phyloP scores from a whole-genome alignment of 345 rosid genomes.

The Combretum micranthum region DNA sequence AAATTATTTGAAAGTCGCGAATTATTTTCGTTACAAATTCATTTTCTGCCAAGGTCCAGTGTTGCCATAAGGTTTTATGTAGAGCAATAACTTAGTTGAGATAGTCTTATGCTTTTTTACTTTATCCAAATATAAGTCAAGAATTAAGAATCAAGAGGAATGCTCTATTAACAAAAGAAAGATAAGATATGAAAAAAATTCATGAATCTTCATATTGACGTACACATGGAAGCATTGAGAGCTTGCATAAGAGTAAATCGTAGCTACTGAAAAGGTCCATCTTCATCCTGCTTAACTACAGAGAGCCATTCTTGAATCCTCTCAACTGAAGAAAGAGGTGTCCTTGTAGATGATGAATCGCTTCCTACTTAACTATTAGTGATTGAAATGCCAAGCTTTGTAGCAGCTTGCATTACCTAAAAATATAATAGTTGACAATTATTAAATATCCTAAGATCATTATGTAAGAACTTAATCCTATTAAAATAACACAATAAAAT shows the following conservation, averaged over 20 bases:
- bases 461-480: too few relatives aligned
- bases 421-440: constrained; percentile 10
- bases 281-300: constrained; percentile 70
- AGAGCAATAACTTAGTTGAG: too few relatives aligned
- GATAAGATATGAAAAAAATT: neutral
- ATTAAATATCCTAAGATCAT: neutral
- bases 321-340: constrained; percentile 43
- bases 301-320: constrained; percentile 77
- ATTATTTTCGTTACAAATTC: too few relatives aligned
- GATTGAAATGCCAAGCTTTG: constrained; percentile 61
- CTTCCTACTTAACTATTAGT: constrained; percentile 73
- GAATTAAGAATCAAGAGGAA: too few relatives aligned
- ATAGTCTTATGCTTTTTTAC: too few relatives aligned
- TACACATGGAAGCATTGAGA: constrained; percentile 60
- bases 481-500: too few relatives aligned
- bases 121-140: too few relatives aligned
- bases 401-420: constrained; percentile 81
- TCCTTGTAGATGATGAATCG: constrained; percentile 36
- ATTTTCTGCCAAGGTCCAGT: too few relatives aligned
- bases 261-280: constrained; percentile 69
- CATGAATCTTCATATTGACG: constrained; percentile 19
- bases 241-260: constrained; percentile 70
- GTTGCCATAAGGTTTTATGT: too few relatives aligned
- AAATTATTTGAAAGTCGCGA: too few relatives aligned
- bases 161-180: neutral